Evolutionary conservation across 495 filamentous ascomycete species (phyloP).

Genomic region (Xylaria telfairii): DNA sequence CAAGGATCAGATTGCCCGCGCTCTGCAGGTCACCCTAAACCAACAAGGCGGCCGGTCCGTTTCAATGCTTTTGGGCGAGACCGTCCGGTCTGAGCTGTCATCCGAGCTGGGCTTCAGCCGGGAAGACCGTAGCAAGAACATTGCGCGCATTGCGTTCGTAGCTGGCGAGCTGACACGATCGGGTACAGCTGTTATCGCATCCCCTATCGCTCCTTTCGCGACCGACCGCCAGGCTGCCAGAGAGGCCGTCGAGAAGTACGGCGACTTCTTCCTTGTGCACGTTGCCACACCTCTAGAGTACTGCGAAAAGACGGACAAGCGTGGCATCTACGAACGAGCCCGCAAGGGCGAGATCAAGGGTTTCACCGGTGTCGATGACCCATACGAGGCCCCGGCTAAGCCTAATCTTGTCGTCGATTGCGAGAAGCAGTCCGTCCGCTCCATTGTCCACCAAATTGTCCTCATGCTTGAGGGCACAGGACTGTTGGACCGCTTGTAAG

Average conservation of each 20-base stretch:
- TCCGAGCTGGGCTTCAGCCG: slow-evolving; percentile 94
- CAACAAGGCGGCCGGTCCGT: slow-evolving; percentile 97
- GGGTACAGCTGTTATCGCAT: slow-evolving; percentile 93
- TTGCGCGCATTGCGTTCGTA: slow-evolving; percentile 95
- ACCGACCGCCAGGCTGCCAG: slow-evolving; percentile 73
- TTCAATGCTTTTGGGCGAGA: slow-evolving; percentile 92
- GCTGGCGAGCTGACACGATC: slow-evolving; percentile 91
- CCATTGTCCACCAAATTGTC: slow-evolving; percentile 95
- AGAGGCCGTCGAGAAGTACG: slow-evolving; percentile 84
- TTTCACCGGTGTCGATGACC: slow-evolving; percentile 98
- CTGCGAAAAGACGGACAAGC: slow-evolving; percentile 93
- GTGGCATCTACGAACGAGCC: slow-evolving; percentile 85
- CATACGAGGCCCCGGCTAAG: slow-evolving; percentile 87
- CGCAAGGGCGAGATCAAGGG: slow-evolving; percentile 93
- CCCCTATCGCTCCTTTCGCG: slow-evolving; percentile 96
- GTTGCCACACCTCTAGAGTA: slow-evolving; percentile 91
- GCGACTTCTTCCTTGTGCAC: slow-evolving; percentile 92
- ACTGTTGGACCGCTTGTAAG: slow-evolving; percentile 68
- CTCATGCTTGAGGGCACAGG: slow-evolving; percentile 89
- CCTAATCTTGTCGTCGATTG: slow-evolving; percentile 84
- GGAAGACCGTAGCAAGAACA: slow-evolving; percentile 93
- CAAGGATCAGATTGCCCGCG: slow-evolving; percentile 95
- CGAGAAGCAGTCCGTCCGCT: slow-evolving; percentile 85
- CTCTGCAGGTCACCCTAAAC: slow-evolving; percentile 95
- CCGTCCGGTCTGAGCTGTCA: slow-evolving; percentile 89